Conservation (phyloP, 352 stramenopile genomes). For the Pythium sukuiense region DNA sequence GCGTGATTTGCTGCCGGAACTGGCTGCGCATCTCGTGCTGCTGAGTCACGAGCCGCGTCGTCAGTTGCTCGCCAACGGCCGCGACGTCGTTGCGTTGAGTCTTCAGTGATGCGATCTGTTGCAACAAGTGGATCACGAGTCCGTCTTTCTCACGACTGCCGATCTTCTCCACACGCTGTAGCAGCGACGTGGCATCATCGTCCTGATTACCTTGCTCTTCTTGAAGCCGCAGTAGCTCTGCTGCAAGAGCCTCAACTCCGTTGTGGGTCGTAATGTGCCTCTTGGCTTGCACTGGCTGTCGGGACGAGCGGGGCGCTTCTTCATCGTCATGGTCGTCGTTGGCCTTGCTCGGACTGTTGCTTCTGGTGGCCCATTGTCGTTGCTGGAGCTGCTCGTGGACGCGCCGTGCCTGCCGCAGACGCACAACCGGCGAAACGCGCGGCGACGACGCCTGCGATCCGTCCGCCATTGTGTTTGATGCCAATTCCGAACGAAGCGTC, state of each 20-base stretch:
- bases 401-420: conserved; percentile 25
- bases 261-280: not conserved
- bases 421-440: conserved; percentile 22
- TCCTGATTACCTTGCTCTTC: not conserved
- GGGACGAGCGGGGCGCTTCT: not conserved
- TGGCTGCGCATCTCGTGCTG: conserved; percentile 63
- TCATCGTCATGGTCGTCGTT: not conserved
- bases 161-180: conserved; percentile 43
- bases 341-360: not conserved
- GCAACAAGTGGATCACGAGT: conserved; percentile 49
- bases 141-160: conserved; percentile 54
- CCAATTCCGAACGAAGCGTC: not conserved
- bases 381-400: conserved; percentile 26
- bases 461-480: not conserved
- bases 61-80: conserved; percentile 64
- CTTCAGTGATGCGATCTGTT: conserved; percentile 38
- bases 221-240: conserved; percentile 12
- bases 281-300: not conserved
- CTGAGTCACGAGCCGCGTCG: conserved; percentile 62
- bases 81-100: conserved; percentile 47
- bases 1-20: conserved; percentile 42
- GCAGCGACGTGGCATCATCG: not conserved
- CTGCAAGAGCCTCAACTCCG: conserved; percentile 13
- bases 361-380: conserved; percentile 17
- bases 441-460: conserved; percentile 13